Base-by-base conservation (phyloP, 352 stramenopile genomes). In the Phytopythium chamaehyphon region DNA sequence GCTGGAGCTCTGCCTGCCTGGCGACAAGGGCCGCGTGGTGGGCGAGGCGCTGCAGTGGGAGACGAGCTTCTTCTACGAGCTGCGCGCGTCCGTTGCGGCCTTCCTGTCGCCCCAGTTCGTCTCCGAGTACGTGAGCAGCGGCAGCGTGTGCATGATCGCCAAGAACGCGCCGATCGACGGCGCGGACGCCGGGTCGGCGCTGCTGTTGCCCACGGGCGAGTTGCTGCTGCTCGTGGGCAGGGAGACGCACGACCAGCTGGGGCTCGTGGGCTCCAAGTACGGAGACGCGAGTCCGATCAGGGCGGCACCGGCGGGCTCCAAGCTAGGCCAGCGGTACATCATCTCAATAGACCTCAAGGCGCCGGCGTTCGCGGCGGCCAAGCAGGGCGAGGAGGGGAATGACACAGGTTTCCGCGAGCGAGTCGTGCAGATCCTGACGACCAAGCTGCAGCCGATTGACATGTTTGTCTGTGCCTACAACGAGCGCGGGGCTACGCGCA, bases 381-480 rank as follows among this genome's bases (percentile, higher is more conserved):
- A 56, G 45, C 48, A 36, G 31, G n/a, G 28, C 28, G 28, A 33
- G 28, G 37, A 61, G 23, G 39, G 2, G 19, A 12, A 46, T 2
- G 33, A 14, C 26, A n/a, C 42, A 8, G 15, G 40, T 3, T 54
- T 65, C 14, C 47, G 64, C 39, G 64, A 85, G 18, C 73, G 73
- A 35, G 74, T 90, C 21, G 40, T 73, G 18, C 43, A 50, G 14
- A 75, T 68, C 31, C 59, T 93, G 31, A 64, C 55, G 11, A 69
- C 57, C 35, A 81, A 74, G 40, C 65, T 93, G 24, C 51, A 70
- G 23, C 62, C 76, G 22, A 40, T 90, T 8, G 70, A 82, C 47
- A 90, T 94, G 76, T 52, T 92, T 15, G n/a, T 94, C 33, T 86
- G 70, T 39, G 81, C 83, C 21, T 85, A 76, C 52, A 92, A 86